Evolutionary conservation across 306 rosid species (phyloP), one percentile per base, ranked within the genome.

Genomic region (Herpetospermum pedunculosum): DNA sequence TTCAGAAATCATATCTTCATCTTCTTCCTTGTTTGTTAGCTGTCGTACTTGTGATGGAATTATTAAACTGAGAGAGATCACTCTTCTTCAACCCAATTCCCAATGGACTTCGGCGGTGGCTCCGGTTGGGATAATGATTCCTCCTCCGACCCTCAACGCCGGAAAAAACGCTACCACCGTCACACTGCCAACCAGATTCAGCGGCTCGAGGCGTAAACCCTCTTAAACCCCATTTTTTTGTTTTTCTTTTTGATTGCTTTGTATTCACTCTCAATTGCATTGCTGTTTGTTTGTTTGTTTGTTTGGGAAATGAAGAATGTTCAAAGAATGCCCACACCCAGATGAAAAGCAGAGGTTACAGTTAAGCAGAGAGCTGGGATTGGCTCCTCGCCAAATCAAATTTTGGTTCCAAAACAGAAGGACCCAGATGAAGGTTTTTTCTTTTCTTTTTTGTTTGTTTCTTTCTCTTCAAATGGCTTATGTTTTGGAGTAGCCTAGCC

Each of bases 351-450:
- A 94, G 67, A 83, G 98, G 73, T 18, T 86, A 65, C 96, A 86
- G 80, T 80, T 94, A 46, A 91, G 98, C 78, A 86, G 98, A 58
- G 98, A 94, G 63, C 72, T 94, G 86, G 90, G 88, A 10, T 84
- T 94, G 91, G 96, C 97, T 32, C 98, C 98, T 65, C 87, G 98
- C 49, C 98, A 94, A 83, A 94, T 94, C 92, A 94, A 94, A 72
- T 94, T 94, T 77, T 94, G 98, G 98, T 94, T 94, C 79, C 98
- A 94, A 74, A 94, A 94, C 80, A 80, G 98, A 58, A 84, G 98
- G 81, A 94, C 98, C 78, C 98, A 94, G 86, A 85, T 89, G 97
- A 94, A 94, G 97, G 98, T 89, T 32, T 75, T 41, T 6, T 18
- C 11, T 48, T 0, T n/a, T 9, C 5, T 18, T 18, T 19, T 49